Evolutionary conservation across 352 stramenopile genomes (phyloP).

Genomic region (Phytophthora ohioensis): DNA sequence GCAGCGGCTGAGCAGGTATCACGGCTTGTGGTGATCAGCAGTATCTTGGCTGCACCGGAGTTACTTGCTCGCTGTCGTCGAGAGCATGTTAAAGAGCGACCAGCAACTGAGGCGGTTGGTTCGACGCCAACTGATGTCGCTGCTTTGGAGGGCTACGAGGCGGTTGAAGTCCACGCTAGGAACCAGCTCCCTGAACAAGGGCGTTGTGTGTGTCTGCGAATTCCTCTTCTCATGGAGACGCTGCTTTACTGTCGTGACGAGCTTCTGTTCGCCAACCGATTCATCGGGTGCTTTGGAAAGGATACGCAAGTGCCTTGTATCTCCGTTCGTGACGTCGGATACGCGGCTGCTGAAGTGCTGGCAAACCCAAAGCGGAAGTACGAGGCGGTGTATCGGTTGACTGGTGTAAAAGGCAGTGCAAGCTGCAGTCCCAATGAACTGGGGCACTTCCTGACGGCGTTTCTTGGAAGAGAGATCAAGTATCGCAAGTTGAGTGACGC

Average conservation of each 20-base stretch:
- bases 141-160: slow-evolving; percentile 58
- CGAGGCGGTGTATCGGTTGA: slow-evolving; percentile 64
- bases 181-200: slow-evolving; percentile 43
- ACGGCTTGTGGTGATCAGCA: slow-evolving; percentile 74
- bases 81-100: slow-evolving; percentile 27
- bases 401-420: slow-evolving; percentile 31
- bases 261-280: slow-evolving; percentile 71
- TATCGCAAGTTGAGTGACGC: slow-evolving; percentile 61
- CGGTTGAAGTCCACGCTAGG: slow-evolving; percentile 73
- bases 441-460: slow-evolving; percentile 39
- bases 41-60: slow-evolving; percentile 60
- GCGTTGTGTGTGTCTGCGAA: slow-evolving; percentile 63
- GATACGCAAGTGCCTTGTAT: slow-evolving; percentile 71
- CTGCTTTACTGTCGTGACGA: slow-evolving; percentile 81
- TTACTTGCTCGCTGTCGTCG: slow-evolving; percentile 38
- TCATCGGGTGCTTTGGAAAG: slow-evolving; percentile 59
- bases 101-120: slow-evolving; percentile 32
- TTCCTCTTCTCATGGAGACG: slow-evolving; percentile 82
- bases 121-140: slow-evolving; percentile 26
- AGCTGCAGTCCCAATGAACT: slow-evolving; percentile 61
- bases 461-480: slow-evolving; percentile 57
- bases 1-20: slow-evolving; percentile 51
- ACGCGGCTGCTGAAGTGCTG: slow-evolving; percentile 61
- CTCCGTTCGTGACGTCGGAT: slow-evolving; percentile 67
- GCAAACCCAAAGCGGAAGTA: slow-evolving; percentile 57